Evolutionary conservation across 148 eudicot genomes (phyloP), one percentile per base, ranked within the genome.

Genomic region (Camellia granthamiana): DNA sequence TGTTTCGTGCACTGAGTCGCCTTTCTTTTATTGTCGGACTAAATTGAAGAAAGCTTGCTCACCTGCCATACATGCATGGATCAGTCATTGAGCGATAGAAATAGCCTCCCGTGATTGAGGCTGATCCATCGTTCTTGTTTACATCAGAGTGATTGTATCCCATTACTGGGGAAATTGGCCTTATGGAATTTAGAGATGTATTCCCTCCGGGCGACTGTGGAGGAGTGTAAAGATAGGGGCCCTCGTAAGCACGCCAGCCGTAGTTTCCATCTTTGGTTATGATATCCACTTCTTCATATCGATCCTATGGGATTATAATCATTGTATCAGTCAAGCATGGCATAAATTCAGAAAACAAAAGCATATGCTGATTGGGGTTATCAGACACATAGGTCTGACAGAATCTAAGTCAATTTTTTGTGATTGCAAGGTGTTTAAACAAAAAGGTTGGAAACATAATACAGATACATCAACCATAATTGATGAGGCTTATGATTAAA

Each of bases 31-130:
- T 16, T 42, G 46, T 11, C 44, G 12, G 47, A 60, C 15, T 12
- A 76, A 70, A 41, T 18, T 46, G 41, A 18, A 75, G 21, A 61
- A 19, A 71, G 71, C 51, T 83, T 11, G 71, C 90, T 85, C 52
- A 94, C 98, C 97, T 92, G 83, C 97, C 98, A 80, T 80, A 69
- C 89, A 92, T 79, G 81, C 98, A 94, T 59, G 98, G 97, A 84
- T 94, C 98, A 38, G 92, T 90, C 63, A 14, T 70, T 18, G 97
- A 90, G 12, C 98, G 81, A 75, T 92, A 94, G 77, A 94, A 90
- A 81, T 84, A 94, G 73, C 98, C 98, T 16, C 98, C 97, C 43
- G 93, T 88, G 70, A 94, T 89, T 7, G 97, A 89, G 77, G 97
- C 98, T 69, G 98, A 90, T 77, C 95, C 89, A 75, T 84, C 88